These are phyloP conservation scores for Codiaeum variegatum DNA, from an alignment of 441 rosid genomes.

Conservation along the genomic window DNA sequence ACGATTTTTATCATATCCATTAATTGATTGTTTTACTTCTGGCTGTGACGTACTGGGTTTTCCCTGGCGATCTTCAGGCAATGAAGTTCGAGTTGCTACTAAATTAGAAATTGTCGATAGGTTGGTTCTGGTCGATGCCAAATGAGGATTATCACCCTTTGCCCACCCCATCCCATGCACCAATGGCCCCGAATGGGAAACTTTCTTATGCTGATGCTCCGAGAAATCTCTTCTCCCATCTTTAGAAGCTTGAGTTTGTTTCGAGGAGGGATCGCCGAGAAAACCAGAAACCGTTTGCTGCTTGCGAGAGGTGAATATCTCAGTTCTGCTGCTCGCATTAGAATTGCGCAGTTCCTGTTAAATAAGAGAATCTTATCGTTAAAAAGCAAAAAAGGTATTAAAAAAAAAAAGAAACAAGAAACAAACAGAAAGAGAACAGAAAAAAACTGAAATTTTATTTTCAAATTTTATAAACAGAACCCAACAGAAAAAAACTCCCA, in stretches of 20 bases:
- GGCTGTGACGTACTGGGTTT: slow-evolving; percentile 30
- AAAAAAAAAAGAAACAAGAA: background rate
- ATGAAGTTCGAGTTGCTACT: slow-evolving; percentile 42
- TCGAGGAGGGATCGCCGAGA: slow-evolving; percentile 35
- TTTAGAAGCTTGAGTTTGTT: slow-evolving; percentile 35
- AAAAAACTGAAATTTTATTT: too few relatives aligned
- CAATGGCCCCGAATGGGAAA: slow-evolving; percentile 74
- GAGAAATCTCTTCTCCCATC: slow-evolving; percentile 40
- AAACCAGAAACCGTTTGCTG: slow-evolving; percentile 45
- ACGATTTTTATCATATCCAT: slow-evolving; percentile 28
- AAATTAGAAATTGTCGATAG: slow-evolving; percentile 46
- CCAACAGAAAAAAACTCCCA: too few relatives aligned
- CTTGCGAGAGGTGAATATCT: slow-evolving; percentile 34
- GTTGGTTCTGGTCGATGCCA: slow-evolving; percentile 34
- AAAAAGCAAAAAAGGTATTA: background rate
- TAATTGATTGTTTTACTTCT: slow-evolving; percentile 33
- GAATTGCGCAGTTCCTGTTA: slow-evolving; percentile 50
- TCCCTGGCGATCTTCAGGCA: slow-evolving; percentile 30
- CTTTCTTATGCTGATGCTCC: slow-evolving; percentile 41
- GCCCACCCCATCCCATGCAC: slow-evolving; percentile 38
- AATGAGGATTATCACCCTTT: slow-evolving; percentile 35
- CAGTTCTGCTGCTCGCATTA: slow-evolving; percentile 41
- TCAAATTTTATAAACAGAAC: too few relatives aligned
- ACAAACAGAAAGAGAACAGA: too few relatives aligned
- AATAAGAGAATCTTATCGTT: slow-evolving; percentile 12